A percentile compares a stretch with the other conserved stretches of the same genome.
These are phyloP conservation scores for Peribolospora kevripleyi DNA, from an alignment of 768 basidiomycete species.

Conservation along the genomic window DNA sequence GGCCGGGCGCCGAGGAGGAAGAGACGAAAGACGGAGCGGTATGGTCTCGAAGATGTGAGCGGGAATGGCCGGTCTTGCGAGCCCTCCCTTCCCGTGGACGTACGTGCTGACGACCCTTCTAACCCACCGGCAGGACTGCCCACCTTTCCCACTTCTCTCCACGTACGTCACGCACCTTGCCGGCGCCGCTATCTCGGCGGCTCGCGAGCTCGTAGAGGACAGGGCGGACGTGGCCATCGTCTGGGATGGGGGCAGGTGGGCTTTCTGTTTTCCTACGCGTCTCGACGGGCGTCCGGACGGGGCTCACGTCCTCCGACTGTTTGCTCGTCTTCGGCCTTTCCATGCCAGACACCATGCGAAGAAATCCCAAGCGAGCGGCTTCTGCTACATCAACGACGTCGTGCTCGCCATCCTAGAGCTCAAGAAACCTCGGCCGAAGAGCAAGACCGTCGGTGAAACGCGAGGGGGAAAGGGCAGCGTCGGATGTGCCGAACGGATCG, in stretches of 20 bases:
- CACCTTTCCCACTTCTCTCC: conserved; percentile 41
- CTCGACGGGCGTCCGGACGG: no score
- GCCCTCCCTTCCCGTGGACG: not conserved
- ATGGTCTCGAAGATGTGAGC: conserved; percentile 38
- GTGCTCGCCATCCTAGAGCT: conserved; percentile 56
- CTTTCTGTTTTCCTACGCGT: conserved; percentile 1
- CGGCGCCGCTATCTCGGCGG: conserved; percentile 54
- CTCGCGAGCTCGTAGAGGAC: conserved; percentile 30
- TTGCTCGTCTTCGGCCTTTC: not conserved
- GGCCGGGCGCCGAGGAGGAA: conserved; percentile 2
- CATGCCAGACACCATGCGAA: conserved; percentile 50
- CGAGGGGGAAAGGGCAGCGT: not conserved
- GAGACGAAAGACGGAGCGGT: conserved; percentile 16
- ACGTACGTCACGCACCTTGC: conserved; percentile 48
- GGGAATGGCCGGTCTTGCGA: conserved; percentile 5
- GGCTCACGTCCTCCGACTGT: not conserved
- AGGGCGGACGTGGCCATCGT: conserved; percentile 41
- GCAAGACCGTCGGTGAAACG: not conserved
- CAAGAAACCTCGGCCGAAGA: conserved; percentile 21
- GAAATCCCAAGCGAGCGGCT: conserved; percentile 55
- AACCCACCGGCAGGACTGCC: conserved; percentile 41
- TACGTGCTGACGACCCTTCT: not conserved
- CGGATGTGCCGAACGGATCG: conserved; percentile 6
- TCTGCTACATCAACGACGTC: conserved; percentile 83
- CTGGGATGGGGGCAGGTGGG: conserved; percentile 73